phyloP scores from a whole-genome alignment of 192 early-diverging fungal species.

The Backusella australiensis region DNA sequence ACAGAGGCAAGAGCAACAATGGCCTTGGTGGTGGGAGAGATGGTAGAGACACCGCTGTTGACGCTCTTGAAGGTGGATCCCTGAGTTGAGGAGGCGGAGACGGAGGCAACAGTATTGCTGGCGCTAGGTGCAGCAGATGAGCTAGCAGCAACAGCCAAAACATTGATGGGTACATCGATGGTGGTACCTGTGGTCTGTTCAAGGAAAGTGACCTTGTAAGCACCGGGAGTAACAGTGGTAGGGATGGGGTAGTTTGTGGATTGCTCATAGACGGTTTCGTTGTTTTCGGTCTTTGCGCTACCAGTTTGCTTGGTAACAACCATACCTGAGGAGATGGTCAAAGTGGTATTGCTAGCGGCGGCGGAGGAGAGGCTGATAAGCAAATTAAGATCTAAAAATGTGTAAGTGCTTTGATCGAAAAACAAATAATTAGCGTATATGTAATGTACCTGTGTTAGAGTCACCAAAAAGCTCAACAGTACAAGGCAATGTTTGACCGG shows the following conservation, averaged over 20 bases:
- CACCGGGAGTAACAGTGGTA: conserved; percentile 23
- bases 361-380: conserved; percentile 20
- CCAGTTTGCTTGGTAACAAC: conserved; percentile 23
- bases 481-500: conserved; percentile 29
- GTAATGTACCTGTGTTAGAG: conserved; percentile 26
- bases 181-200: conserved; percentile 21
- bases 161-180: conserved; percentile 26
- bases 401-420: neutral
- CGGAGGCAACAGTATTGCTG: neutral
- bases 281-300: conserved; percentile 7
- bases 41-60: conserved; percentile 13
- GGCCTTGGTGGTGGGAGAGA: conserved; percentile 15
- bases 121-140: neutral
- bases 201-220: conserved; percentile 35
- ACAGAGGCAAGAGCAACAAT: conserved; percentile 26
- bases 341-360: conserved; percentile 8
- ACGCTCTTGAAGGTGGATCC: conserved; percentile 18
- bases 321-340: conserved; percentile 15
- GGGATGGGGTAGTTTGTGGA: conserved; percentile 32
- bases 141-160: conserved; percentile 19
- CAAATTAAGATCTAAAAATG: conserved; percentile 21
- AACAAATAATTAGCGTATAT: conserved; percentile 1
- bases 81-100: neutral
- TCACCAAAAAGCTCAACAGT: conserved; percentile 19
- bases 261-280: conserved; percentile 28